A percentile compares a stretch with the other conserved stretches of the same genome.
Conservation (phyloP, 2,329 filamentous ascomycete species). For the Botrytis tulipae region DNA sequence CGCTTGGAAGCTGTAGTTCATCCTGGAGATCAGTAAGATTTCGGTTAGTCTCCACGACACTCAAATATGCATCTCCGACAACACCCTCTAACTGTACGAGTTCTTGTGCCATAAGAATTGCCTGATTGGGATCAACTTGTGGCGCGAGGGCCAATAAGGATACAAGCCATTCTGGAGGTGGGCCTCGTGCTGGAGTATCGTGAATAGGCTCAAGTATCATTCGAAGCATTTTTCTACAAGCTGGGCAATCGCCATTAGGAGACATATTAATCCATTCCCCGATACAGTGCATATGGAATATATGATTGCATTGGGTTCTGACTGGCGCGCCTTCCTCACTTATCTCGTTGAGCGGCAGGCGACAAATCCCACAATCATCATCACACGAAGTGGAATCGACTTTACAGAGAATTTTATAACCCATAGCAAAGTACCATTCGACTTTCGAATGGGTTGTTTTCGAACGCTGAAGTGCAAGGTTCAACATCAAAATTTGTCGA, state of each 20-base stretch:
- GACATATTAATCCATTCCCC: not conserved
- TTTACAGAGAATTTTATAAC: too few relatives aligned
- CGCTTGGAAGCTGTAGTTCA: not conserved
- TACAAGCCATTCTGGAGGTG: not conserved
- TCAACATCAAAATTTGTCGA: not conserved
- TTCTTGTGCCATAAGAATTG: not conserved
- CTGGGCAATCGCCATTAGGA: not conserved
- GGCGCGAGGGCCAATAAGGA: rapidly evolving
- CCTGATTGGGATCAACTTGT: not conserved
- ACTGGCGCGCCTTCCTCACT: not conserved
- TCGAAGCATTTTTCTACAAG: not conserved
- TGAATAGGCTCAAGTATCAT: not conserved
- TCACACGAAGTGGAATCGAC: not conserved
- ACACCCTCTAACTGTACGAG: not conserved
- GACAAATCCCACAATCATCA: not conserved
- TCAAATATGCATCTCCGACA: not conserved
- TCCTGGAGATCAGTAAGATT: not conserved
- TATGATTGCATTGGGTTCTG: not conserved
- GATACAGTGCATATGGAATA: not conserved
- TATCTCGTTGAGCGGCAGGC: not conserved
- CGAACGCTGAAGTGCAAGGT: not conserved
- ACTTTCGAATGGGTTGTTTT: not conserved
- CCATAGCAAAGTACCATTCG: not conserved
- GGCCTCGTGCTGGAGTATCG: not conserved
- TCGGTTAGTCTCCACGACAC: not conserved